Evolutionary conservation across 2,329 filamentous ascomycete species (phyloP).

Genomic region (Beauveria varroae): DNA sequence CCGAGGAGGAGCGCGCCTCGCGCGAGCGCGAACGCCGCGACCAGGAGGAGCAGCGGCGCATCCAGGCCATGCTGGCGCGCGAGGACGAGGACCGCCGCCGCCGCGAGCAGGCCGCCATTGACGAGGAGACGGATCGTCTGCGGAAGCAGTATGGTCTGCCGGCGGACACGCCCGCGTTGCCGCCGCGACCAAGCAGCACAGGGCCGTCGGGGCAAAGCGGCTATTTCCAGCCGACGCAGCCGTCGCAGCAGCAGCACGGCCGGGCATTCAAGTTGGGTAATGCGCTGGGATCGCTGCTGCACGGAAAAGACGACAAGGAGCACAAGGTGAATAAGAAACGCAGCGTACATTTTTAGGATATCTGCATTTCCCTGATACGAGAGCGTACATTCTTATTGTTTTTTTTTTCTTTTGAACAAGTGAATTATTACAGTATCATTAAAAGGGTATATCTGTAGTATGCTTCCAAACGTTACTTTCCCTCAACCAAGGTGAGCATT

Average conservation of each 20-base stretch:
- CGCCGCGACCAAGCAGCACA: conserved; percentile 8
- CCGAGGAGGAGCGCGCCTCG: conserved; percentile 42
- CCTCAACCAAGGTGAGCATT: neutral
- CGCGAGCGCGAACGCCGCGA: conserved; percentile 51
- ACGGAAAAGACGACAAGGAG: conserved; percentile 8
- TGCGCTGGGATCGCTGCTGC: conserved; percentile 9
- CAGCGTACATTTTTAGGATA: conserved; percentile 9
- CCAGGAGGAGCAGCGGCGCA: conserved; percentile 42
- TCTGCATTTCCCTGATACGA: neutral
- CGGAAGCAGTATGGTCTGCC: conserved; percentile 56
- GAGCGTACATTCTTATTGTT: neutral
- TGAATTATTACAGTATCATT: neutral
- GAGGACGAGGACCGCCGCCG: conserved; percentile 52
- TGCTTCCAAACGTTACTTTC: neutral
- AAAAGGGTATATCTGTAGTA: neutral
- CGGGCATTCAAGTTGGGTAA: conserved; percentile 8
- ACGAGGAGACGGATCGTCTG: conserved; percentile 78
- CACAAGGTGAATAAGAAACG: conserved; percentile 13
- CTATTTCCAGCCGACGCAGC: neutral
- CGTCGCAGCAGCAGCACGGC: conserved; percentile 8
- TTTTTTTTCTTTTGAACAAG: neutral
- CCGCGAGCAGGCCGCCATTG: conserved; percentile 50
- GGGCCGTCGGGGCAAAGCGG: neutral
- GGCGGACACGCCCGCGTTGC: neutral
- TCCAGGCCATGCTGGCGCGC: conserved; percentile 57